Conservation (phyloP, 208 protist genomes). For the Sergeia podlipaevii region DNA sequence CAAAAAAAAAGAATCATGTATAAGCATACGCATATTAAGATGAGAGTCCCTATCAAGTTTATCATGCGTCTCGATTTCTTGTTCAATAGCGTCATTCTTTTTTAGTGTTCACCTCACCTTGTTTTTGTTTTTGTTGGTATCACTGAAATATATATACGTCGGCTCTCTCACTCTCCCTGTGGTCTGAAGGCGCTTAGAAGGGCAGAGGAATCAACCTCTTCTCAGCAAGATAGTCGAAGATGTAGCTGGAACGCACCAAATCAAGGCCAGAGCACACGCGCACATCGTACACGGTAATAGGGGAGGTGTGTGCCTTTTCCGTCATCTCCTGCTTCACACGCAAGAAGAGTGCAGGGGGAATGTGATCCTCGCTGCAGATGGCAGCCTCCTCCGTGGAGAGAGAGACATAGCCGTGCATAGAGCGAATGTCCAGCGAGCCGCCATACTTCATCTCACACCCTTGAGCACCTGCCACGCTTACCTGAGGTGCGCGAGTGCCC, state of each 20-base stretch:
- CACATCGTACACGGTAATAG: conserved; percentile 83
- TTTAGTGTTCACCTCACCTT: no score
- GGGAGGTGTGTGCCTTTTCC: conserved; percentile 59
- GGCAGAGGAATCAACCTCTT: conserved; percentile 49
- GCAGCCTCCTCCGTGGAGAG: conserved; percentile 68
- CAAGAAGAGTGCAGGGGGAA: conserved; percentile 82
- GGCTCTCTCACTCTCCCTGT: no score
- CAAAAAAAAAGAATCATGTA: no score
- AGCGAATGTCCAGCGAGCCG: conserved; percentile 74
- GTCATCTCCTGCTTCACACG: conserved; percentile 82
- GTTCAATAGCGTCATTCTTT: no score
- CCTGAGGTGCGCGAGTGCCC: not conserved
- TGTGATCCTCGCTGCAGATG: conserved; percentile 85
- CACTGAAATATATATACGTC: no score
- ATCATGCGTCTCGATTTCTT: no score
- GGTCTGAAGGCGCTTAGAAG: no score
- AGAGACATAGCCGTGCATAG: conserved; percentile 77
- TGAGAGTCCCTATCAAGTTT: no score
- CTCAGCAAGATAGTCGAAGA: conserved; percentile 78
- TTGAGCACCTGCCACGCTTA: conserved; percentile 6
- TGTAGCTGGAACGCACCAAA: conserved; percentile 57
- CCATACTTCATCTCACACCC: conserved; percentile 69
- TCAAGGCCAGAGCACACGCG: conserved; percentile 78
- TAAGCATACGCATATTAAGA: no score
- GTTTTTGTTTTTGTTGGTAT: no score